Conservation (phyloP, 306 rosid genomes). For the Ammopiptanthus mongolicus region DNA sequence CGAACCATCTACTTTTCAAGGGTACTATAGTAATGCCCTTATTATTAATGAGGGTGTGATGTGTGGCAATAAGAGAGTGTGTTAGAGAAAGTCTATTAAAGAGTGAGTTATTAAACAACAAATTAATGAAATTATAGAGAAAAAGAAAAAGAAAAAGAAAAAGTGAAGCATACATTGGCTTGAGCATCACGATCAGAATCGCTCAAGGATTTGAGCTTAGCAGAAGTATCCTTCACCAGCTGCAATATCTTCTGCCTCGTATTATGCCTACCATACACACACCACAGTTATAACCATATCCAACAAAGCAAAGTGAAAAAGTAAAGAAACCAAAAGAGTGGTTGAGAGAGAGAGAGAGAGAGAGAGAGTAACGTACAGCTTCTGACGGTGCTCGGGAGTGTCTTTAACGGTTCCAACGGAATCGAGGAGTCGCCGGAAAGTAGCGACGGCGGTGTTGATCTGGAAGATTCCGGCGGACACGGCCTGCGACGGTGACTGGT, state of each 20-base stretch:
- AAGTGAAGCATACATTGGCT: constrained; percentile 32
- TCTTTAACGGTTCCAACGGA: constrained; percentile 68
- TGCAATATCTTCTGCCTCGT: constrained; percentile 66
- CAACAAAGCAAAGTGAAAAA: not conserved
- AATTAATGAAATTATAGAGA: too few relatives aligned
- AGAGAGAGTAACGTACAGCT: constrained; percentile 40
- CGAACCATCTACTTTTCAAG: too few relatives aligned
- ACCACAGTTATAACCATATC: not conserved
- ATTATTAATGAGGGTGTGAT: too few relatives aligned
- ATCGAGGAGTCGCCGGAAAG: constrained; percentile 70
- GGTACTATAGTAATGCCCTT: too few relatives aligned
- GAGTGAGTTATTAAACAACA: too few relatives aligned
- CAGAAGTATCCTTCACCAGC: constrained; percentile 70
- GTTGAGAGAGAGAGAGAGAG: not conserved
- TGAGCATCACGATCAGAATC: constrained; percentile 39
- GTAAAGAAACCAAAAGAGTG: not conserved
- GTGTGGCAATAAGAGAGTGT: too few relatives aligned
- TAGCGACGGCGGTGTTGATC: constrained; percentile 72
- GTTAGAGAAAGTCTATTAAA: too few relatives aligned
- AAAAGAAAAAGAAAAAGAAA: not conserved
- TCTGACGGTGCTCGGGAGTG: constrained; percentile 65
- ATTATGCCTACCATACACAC: constrained; percentile 42
- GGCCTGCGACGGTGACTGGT: constrained; percentile 49
- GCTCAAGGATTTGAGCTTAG: constrained; percentile 58
- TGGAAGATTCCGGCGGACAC: constrained; percentile 75